Evolutionary conservation across 2,329 filamentous ascomycete species (phyloP), one percentile per base, ranked within the genome.

Genomic region (Rutstroemia sydowiana): DNA sequence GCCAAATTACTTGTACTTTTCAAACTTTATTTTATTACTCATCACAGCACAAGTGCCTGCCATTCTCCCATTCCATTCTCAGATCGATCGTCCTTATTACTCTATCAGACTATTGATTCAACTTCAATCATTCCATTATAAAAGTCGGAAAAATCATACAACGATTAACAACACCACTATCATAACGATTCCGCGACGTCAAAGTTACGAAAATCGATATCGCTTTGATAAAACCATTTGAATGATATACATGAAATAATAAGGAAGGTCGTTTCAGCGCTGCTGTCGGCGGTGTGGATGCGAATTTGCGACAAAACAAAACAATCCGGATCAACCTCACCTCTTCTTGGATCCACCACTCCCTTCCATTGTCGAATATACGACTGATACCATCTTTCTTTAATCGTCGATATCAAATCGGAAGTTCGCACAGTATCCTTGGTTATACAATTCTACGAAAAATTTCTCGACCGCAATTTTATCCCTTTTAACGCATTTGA

Each of bases 161-260:
- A 51, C 8, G 30, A 13, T 20, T 18, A 57, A 31, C 54, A 53
- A 42, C 55, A 55, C 48, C 56, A 55, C 55, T 59, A 44, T 56
- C 57, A 57, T 44, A 57, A 54, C 58, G 52, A 57, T 46, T 36
- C 7, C 18, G 10, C n/a, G 41, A 45, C 23, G 23, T 54, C 47
- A 45, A 41, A 50, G 30, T 13, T 18, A 45, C 28, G 34, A 34
- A 36, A 46, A 41, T 20, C 4, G 11, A 40, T 28, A 57, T 59
- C 52, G 50, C 55, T 39, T 56, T 31, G 40, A 49, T 39, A 23
- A 9, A 23, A 47, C 42, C 5, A 21, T 18, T 40, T 16, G 18
- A 36, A 48, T 16, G 44, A 51, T 31, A 47, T 59, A 54, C 23
- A 64, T 64, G 58, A 53, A 53, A 48, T 52, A 55, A 46, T 11